Conservation (phyloP, 148 eudicot genomes). For the Silene conica region DNA sequence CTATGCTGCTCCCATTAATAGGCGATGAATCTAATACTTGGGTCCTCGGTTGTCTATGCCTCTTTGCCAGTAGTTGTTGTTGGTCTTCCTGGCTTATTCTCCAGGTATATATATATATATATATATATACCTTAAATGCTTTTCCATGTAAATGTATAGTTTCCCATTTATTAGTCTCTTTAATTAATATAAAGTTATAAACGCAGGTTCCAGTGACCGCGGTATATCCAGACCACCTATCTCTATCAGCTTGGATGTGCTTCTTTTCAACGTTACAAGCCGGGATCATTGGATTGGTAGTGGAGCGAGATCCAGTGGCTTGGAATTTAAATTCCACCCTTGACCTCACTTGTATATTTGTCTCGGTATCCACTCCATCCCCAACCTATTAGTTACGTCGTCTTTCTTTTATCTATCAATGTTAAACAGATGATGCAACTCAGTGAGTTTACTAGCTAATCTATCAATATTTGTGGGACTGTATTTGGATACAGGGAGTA, state of each 20-base stretch:
- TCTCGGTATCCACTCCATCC: constrained; percentile 28
- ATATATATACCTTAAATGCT: too few relatives aligned
- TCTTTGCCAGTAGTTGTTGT: constrained; percentile 53
- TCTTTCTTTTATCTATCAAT: too few relatives aligned
- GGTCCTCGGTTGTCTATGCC: constrained; percentile 63
- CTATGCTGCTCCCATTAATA: constrained; percentile 16
- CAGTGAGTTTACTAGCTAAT: background rate
- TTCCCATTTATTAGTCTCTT: too few relatives aligned
- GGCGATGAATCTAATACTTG: constrained; percentile 33
- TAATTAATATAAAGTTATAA: too few relatives aligned
- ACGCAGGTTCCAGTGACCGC: constrained; percentile 1
- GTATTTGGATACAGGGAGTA: constrained; percentile 11
- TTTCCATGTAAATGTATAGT: too few relatives aligned
- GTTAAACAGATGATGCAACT: too few relatives aligned
- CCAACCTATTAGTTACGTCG: too few relatives aligned
- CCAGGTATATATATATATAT: constrained; percentile 43
- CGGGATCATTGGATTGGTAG: background rate
- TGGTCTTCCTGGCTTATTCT: constrained; percentile 85
- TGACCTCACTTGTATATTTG: constrained; percentile 34
- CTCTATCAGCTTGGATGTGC: constrained; percentile 14
- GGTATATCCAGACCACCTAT: constrained; percentile 8
- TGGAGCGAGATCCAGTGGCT: constrained; percentile 17
- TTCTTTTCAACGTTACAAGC: constrained; percentile 16
- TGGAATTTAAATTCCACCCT: constrained; percentile 45
- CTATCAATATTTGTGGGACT: too few relatives aligned